Evolutionary conservation across 768 basidiomycete species (phyloP).

Genomic region (Phylloporus rhodoxanthus): DNA sequence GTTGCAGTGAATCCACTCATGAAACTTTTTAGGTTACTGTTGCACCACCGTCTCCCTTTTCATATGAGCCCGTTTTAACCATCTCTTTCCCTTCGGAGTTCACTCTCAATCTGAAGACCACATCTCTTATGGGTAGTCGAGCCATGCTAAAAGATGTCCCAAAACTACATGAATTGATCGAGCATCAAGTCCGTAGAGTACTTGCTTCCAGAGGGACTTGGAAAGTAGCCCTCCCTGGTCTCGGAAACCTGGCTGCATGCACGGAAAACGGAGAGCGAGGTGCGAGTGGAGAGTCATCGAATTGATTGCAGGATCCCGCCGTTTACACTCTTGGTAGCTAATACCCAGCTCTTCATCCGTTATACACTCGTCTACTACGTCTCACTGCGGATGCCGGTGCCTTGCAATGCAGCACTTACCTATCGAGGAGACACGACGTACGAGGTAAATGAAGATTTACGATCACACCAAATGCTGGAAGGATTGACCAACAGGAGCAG

Average conservation of each 20-base stretch:
- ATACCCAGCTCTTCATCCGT: not conserved
- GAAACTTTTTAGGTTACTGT: conserved; percentile 47
- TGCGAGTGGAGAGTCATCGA: not conserved
- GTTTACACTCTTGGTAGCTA: not conserved
- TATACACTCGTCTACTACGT: not conserved
- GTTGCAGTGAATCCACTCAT: not conserved
- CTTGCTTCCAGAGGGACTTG: conserved; percentile 57
- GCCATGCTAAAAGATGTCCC: conserved; percentile 98
- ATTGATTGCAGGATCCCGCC: not conserved
- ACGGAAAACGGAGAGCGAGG: conserved; percentile 27
- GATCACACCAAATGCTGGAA: too few species aligned
- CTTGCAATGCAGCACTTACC: too few species aligned
- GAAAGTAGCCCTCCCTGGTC: conserved; percentile 63
- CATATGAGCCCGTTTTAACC: conserved; percentile 55
- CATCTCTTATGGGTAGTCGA: conserved; percentile 89
- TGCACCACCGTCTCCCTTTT: conserved; percentile 51
- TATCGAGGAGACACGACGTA: too few species aligned
- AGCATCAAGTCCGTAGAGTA: conserved; percentile 70
- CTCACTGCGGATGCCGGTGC: too few species aligned
- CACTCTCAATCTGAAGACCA: conserved; percentile 78
- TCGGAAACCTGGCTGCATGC: conserved; percentile 34
- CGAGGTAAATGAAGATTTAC: too few species aligned
- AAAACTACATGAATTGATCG: conserved; percentile 92
- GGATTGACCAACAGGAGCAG: too few species aligned
- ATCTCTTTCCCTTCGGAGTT: conserved; percentile 82